Conservation (phyloP, 2,329 filamentous ascomycete genomes). For the Aspergillus cejpii region DNA sequence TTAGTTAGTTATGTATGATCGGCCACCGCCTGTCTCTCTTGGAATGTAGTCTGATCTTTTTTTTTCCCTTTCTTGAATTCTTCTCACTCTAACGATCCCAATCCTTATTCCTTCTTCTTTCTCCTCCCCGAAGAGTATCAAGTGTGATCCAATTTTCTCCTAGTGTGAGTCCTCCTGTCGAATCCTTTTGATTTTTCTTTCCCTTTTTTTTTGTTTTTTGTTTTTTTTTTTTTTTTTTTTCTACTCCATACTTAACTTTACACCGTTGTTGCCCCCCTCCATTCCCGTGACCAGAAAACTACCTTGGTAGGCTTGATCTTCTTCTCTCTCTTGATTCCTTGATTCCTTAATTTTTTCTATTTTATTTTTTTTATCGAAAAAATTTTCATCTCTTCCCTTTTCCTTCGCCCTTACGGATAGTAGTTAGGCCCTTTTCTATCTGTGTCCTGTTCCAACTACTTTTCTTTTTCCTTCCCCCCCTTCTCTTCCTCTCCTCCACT, state of each 20-base stretch:
- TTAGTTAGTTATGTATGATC: conserved; percentile 23
- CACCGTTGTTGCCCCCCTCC: conserved; percentile 20
- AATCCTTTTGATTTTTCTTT: conserved; percentile 5
- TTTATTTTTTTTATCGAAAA: conserved; percentile 11
- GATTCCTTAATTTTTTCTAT: conserved; percentile 15
- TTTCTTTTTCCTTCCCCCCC: conserved; percentile 13
- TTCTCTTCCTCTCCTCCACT: conserved; percentile 11
- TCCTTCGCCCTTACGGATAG: conserved; percentile 8
- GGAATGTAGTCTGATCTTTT: conserved; percentile 10
- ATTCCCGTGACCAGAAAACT: conserved; percentile 19
- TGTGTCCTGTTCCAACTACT: conserved; percentile 1
- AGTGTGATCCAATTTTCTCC: neutral
- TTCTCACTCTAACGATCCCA: conserved; percentile 5
- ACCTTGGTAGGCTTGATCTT: conserved; percentile 12
- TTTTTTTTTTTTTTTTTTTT: conserved; percentile 1
- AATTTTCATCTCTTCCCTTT: conserved; percentile 12
- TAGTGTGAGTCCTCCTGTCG: conserved; percentile 6
- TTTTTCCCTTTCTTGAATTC: conserved; percentile 9
- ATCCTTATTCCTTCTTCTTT: conserved; percentile 7
- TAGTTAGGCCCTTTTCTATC: neutral
- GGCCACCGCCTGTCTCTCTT: conserved; percentile 15
- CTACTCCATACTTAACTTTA: conserved; percentile 12
- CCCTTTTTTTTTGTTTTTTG: conserved; percentile 8
- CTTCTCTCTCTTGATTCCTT: conserved; percentile 13
- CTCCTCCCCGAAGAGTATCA: neutral